phyloP scores from a whole-genome alignment of 2,329 filamentous ascomycete species.

The Fusarium sp. region DNA sequence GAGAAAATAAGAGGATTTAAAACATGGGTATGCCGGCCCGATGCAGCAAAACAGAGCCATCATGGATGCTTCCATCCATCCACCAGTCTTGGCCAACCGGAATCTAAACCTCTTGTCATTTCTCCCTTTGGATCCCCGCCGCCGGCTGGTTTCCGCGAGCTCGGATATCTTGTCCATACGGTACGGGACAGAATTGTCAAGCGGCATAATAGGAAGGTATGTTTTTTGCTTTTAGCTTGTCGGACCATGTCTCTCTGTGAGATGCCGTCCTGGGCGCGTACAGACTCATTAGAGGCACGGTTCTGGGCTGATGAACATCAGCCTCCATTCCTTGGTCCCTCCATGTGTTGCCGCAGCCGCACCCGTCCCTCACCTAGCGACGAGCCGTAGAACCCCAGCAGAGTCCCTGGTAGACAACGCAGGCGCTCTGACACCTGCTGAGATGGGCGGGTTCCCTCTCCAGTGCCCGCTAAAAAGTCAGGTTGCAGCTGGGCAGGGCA shows the following conservation, averaged over 20 bases:
- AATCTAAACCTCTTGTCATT: constrained; percentile 2
- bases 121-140: constrained; percentile 13
- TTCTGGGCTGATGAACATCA: constrained; percentile 28
- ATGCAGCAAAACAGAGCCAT: background rate
- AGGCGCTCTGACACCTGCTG: constrained; percentile 27
- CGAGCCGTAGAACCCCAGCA: constrained; percentile 21
- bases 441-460: background rate
- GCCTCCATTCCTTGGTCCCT: constrained; percentile 21
- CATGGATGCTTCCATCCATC: constrained; percentile 2
- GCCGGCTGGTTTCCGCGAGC: constrained; percentile 8
- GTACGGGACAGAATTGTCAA: background rate
- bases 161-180: constrained; percentile 20
- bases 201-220: background rate
- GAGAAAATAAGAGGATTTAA: background rate
- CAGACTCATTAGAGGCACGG: background rate
- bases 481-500: background rate
- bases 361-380: constrained; percentile 8
- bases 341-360: constrained; percentile 1
- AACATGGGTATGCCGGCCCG: constrained; percentile 6
- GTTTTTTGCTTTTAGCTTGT: background rate
- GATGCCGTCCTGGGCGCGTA: background rate
- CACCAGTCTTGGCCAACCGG: constrained; percentile 14
- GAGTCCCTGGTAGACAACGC: constrained; percentile 13
- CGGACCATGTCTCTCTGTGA: constrained; percentile 1
- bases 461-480: background rate